Evolutionary conservation across 305 asterid species (phyloP).

Genomic region (Fraxinus nigra): DNA sequence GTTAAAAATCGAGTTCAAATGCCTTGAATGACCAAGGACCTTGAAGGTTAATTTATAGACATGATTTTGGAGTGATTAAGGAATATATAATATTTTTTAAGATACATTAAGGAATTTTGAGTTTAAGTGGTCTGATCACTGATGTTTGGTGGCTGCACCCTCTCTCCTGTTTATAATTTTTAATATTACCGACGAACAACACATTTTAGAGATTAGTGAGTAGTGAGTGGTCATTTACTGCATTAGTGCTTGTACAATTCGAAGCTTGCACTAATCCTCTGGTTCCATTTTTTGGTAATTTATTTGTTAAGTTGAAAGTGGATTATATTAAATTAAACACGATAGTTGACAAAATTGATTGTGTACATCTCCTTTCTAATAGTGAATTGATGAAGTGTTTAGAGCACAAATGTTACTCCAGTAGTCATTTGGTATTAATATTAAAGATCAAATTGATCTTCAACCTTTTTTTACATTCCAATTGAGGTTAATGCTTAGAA

Average conservation of each 20-base stretch:
- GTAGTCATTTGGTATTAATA: too few relatives aligned
- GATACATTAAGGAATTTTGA: conserved; percentile 16
- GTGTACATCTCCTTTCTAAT: neutral
- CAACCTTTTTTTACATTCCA: neutral
- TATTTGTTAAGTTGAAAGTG: neutral
- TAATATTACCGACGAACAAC: neutral
- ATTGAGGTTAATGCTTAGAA: neutral
- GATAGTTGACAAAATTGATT: neutral
- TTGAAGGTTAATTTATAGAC: conserved; percentile 28
- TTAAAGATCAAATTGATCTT: neutral
- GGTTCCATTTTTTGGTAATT: neutral
- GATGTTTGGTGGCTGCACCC: conserved; percentile 30
- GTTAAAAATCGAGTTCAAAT: neutral
- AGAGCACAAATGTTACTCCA: neutral
- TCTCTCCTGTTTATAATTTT: neutral
- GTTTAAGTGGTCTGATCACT: conserved; percentile 22
- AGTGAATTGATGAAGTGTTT: neutral
- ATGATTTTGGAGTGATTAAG: conserved; percentile 15
- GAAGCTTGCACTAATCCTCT: conserved; percentile 9
- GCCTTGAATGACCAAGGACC: neutral
- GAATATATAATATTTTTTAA: neutral
- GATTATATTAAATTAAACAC: neutral
- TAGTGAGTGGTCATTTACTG: conserved; percentile 8
- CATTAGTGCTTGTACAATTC: conserved; percentile 8
- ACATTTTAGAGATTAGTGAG: conserved; percentile 1